Conservation (phyloP, 768 basidiomycete species). For the Neoboletus magnificus region DNA sequence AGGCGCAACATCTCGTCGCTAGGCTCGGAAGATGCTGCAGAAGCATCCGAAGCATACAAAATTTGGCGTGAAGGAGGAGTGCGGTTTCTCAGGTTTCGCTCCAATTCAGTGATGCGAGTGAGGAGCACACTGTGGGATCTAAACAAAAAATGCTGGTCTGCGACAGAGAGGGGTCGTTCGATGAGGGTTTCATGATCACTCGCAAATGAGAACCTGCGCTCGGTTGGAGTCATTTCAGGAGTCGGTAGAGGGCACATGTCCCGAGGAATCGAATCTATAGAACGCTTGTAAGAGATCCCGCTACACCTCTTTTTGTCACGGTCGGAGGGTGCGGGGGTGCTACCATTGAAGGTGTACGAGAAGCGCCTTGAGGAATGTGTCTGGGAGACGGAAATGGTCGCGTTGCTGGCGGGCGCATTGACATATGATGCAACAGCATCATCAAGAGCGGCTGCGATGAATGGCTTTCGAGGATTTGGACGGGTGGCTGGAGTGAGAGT, state of each 20-base stretch:
- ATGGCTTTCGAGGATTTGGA: constrained; percentile 38
- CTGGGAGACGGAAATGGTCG: constrained; percentile 2
- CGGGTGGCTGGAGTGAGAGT: constrained; percentile 50
- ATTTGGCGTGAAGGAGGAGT: constrained; percentile 45
- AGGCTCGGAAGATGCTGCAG: constrained; percentile 43
- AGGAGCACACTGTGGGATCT: constrained; percentile 82
- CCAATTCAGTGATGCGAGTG: constrained; percentile 77
- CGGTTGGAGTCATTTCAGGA: constrained; percentile 71
- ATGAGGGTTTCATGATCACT: constrained; percentile 17
- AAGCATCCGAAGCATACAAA: constrained; percentile 49
- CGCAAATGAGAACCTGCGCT: constrained; percentile 39
- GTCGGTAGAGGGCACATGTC: constrained; percentile 57
- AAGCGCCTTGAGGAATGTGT: constrained; percentile 23
- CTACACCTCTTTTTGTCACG: constrained; percentile 48
- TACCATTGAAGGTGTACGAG: constrained; percentile 26
- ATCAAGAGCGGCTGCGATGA: constrained; percentile 1
- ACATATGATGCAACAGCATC: constrained; percentile 27
- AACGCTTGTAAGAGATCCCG: constrained; percentile 73
- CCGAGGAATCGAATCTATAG: constrained; percentile 33
- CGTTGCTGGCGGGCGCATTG: background rate
- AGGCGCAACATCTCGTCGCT: constrained; percentile 77
- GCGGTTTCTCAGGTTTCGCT: constrained; percentile 54
- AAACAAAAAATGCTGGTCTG: constrained; percentile 83
- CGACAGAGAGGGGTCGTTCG: constrained; percentile 57
- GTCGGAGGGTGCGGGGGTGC: constrained; percentile 23